Conservation (phyloP, 495 filamentous ascomycete genomes). For the Choiromyces venosus region DNA sequence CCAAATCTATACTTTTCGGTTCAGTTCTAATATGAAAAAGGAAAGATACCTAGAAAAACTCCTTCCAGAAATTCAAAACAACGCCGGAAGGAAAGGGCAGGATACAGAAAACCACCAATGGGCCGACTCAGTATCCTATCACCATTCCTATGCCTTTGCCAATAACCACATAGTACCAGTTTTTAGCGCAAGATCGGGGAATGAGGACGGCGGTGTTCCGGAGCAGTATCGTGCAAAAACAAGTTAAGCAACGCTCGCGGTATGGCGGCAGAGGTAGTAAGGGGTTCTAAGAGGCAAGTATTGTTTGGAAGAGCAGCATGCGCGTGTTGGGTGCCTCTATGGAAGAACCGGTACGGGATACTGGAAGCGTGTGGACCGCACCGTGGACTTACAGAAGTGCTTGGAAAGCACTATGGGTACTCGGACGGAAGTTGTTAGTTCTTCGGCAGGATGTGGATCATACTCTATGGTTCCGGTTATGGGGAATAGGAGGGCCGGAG, state of each 20-base stretch:
- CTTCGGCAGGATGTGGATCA: too few relatives aligned
- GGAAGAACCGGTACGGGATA: too few relatives aligned
- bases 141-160: not conserved
- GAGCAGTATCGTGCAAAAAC: not conserved
- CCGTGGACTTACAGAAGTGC: too few relatives aligned
- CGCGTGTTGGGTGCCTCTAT: too few relatives aligned
- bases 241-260: not conserved
- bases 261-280: not conserved
- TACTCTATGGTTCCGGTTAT: too few relatives aligned
- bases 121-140: not conserved
- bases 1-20: too few relatives aligned
- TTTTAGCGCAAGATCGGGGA: not conserved
- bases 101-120: not conserved
- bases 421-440: too few relatives aligned
- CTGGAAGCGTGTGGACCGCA: too few relatives aligned
- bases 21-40: not conserved
- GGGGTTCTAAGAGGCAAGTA: not conserved
- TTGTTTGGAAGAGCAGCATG: too few relatives aligned
- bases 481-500: too few relatives aligned
- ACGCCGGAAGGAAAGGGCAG: not conserved
- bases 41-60: not conserved
- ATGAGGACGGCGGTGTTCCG: not conserved
- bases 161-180: not conserved
- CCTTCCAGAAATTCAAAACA: not conserved
- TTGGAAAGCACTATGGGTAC: too few relatives aligned